Conservation (phyloP, 768 basidiomycete species). For the Bullera alba region DNA sequence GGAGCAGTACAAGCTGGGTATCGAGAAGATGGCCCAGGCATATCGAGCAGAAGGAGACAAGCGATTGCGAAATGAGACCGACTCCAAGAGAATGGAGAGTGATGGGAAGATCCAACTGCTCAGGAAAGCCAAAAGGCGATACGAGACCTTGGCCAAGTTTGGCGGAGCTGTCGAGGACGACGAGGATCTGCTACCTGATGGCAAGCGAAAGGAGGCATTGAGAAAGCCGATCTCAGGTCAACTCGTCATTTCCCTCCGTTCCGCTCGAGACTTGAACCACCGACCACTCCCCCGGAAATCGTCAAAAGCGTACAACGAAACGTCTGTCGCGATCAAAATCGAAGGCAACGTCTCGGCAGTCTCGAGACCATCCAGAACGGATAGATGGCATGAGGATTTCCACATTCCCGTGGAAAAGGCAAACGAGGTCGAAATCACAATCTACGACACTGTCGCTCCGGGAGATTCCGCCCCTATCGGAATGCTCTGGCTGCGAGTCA, state of each 20-base stretch:
- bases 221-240: conserved; percentile 95
- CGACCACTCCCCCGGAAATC: conserved; percentile 75
- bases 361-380: conserved; percentile 86
- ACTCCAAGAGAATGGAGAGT: conserved; percentile 86
- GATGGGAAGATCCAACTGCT: conserved; percentile 94
- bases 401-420: conserved; percentile 96
- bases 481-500: conserved; percentile 87
- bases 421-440: conserved; percentile 92
- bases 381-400: conserved; percentile 97
- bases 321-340: conserved; percentile 86
- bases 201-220: conserved; percentile 84
- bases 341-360: conserved; percentile 89
- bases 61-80: conserved; percentile 85
- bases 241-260: conserved; percentile 76
- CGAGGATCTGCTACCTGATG: conserved; percentile 63
- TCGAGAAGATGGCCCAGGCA: conserved; percentile 97
- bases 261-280: conserved; percentile 91
- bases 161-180: conserved; percentile 63
- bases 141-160: conserved; percentile 89
- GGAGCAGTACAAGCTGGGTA: conserved; percentile 93
- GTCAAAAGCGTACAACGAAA: conserved; percentile 72
- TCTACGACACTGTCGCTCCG: conserved; percentile 78
- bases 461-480: conserved; percentile 84
- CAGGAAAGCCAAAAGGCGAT: conserved; percentile 83
- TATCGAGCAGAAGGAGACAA: conserved; percentile 97